Base-by-base conservation (phyloP, 305 asterid genomes). In the Ilex paraguariensis region DNA sequence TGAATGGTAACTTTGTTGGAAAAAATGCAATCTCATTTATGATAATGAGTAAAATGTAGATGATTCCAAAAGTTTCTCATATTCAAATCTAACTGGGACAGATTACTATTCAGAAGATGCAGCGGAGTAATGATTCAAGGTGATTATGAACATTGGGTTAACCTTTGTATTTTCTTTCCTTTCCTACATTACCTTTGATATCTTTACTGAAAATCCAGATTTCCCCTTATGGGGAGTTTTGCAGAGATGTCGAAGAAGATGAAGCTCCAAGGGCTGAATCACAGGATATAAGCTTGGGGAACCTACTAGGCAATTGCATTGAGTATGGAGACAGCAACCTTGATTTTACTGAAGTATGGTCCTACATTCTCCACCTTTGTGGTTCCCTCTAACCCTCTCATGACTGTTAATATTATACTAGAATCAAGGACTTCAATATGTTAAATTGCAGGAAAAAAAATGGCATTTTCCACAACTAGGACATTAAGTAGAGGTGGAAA, bases 61-160 rank as follows among this genome's bases (percentile, higher is more conserved):
- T 36, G 13, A n/a, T 15, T 63, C 49, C 72, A 57, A 64, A 60
- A 33, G 14, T 28, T 57, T n/a, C 28, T 15, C 14, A 17, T 63
- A 31, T 52, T 58, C 65, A 65, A 31, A 56, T 10, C 42, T 4
- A 4, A 36, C 9, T 56, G 17, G 58, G 21, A 66, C 95, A 92
- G 98, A 90, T 92, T 66, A 79, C 87, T 69, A 82, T 89, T 75
- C 90, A 92, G 79, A 87, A 73, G 82, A 73, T 81, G 81, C 79
- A 87, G 65, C 84, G 80, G 71, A 71, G 68, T 50, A 33, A 70
- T 57, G 86, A 79, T 60, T 70, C 81, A 70, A 91, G 98, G 96
- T 88, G 72, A 77, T 55, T 40, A 61, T 31, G 55, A 61, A 17
- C 39, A 68, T 68, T 64, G 57, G 54, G 54, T 52, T n/a, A 52